Conservation (phyloP, 768 basidiomycete species). For the Tricholoma bakamatsutake region DNA sequence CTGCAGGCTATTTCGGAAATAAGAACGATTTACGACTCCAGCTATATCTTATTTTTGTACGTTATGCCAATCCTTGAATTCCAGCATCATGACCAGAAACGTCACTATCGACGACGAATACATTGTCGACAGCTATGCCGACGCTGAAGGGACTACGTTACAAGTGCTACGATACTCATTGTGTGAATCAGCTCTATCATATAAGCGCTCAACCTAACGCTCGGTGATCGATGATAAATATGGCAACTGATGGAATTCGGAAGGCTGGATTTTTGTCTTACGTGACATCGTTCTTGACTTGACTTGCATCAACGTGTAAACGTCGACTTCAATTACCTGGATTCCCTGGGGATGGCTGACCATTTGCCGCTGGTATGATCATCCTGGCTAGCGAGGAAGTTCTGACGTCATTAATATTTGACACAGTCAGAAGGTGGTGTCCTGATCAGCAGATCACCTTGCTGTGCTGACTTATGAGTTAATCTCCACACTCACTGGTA, state of each 20-base stretch:
- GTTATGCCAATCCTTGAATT: constrained; percentile 8
- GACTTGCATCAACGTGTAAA: background rate
- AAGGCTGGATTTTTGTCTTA: background rate
- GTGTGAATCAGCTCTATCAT: too few species aligned
- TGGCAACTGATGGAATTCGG: background rate
- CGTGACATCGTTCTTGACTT: background rate
- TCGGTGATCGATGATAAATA: background rate
- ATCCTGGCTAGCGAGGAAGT: too few species aligned
- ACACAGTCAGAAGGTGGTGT: constrained; percentile 2
- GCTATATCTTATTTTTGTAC: constrained; percentile 16
- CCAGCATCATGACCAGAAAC: background rate
- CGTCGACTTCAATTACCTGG: background rate
- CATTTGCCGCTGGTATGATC: background rate
- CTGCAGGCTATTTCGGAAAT: constrained; percentile 2
- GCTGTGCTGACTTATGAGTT: background rate
- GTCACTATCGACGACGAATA: background rate
- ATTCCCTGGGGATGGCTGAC: background rate
- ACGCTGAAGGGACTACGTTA: background rate
- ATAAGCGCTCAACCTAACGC: too few species aligned
- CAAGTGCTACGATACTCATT: too few species aligned
- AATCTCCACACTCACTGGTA: background rate
- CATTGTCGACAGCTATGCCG: background rate
- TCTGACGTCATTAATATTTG: constrained; percentile 4
- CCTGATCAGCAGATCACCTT: constrained; percentile 6
- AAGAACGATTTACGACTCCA: constrained; percentile 4